Base-by-base conservation (phyloP, 2,329 filamentous ascomycete species). In the Teratosphaeria nubilosa region DNA sequence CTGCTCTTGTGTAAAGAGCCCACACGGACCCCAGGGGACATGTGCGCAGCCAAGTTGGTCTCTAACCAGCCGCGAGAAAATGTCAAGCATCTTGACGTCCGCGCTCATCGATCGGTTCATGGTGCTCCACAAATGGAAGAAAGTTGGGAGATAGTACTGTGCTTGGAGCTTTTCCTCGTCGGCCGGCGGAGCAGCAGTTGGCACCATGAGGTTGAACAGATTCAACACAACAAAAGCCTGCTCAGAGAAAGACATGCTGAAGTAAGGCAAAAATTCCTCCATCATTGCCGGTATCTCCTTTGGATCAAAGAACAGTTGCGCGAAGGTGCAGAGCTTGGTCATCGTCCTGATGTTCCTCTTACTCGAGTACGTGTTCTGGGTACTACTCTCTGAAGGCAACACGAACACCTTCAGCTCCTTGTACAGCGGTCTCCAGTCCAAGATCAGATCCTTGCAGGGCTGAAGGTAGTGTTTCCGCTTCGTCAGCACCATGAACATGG, bases 381-480 rank as follows among this genome's bases (percentile, higher is more conserved):
- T 80, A 60, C 83, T 83, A 10, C 86, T 86, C 72, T 99, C 94
- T 53, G 84, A 85, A 1, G 94, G 92, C 16, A 99, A 77, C 14
- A 96, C 89, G 70, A 96, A 86, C 51, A 86, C 82, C 77, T 96
- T 97, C 66, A 97, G 78, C 72, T 97, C 92, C 67, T 90, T 88
- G 83, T 89, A 99, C 31, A 99, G 78, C 7, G 91, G 92, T 66
- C 85, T 84, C 94, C 94, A 99, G 72, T 99, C 92, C 60, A 99
- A 82, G 13, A 82, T 80, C n/a, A 99, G 79, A 69, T 99, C 95
- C 64, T 91, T 89, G 58, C 88, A 86, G 1, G 92, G 90, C 65
- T 90, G 91, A 34, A 99, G 82, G 73, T 97, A 97, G 75, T 97
- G 92, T 72, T 95, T 96, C 70, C 92, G 91, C 91, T 94, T 95